These are phyloP conservation scores for Citrus sinensis DNA, from an alignment of 345 rosid genomes.

Conservation along the genomic window DNA sequence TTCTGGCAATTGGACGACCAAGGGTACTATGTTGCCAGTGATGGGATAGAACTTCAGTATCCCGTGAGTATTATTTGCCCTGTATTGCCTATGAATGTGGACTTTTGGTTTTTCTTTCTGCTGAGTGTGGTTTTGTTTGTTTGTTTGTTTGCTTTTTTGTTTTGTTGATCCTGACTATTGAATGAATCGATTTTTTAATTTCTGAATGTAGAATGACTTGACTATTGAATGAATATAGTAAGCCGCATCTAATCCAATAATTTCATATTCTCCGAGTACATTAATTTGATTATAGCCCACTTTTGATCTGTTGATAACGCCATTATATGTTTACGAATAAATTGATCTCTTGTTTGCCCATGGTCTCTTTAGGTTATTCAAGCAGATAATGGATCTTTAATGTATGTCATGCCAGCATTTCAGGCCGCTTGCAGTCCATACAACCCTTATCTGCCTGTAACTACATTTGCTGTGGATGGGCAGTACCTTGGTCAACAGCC, in stretches of 20 bases:
- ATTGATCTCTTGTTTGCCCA: not conserved
- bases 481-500: constrained; percentile 33
- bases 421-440: constrained; percentile 34
- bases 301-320: not conserved
- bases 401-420: constrained; percentile 43
- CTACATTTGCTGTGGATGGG: constrained; percentile 22
- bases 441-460: constrained; percentile 31
- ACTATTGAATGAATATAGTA: not conserved
- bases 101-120: not conserved
- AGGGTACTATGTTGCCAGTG: constrained; percentile 32
- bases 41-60: constrained; percentile 42
- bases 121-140: not conserved
- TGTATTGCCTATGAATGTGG: not conserved
- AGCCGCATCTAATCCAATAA: not conserved
- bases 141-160: not conserved
- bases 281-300: not conserved
- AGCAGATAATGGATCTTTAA: constrained; percentile 50
- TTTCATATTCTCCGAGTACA: too few relatives aligned
- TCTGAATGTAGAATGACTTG: not conserved
- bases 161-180: not conserved
- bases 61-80: constrained; percentile 32
- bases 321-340: not conserved
- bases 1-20: constrained; percentile 29
- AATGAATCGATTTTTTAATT: not conserved
- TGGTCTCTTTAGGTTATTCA: constrained; percentile 32